These are phyloP conservation scores for Naegleria lovaniensis DNA, from an alignment of 208 protist species.

Conservation along the genomic window DNA sequence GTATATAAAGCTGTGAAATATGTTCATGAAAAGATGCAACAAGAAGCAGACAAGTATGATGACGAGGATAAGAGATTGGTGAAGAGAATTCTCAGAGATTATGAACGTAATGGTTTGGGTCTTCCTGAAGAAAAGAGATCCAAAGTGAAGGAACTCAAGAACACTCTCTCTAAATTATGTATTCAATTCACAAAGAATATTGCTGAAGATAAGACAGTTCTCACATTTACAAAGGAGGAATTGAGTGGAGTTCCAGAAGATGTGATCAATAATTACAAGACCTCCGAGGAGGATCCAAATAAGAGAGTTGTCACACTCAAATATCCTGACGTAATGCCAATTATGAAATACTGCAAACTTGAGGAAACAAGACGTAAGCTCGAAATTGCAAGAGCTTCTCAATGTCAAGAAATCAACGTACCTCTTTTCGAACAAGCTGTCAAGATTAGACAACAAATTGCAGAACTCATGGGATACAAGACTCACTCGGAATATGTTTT, in stretches of 20 bases:
- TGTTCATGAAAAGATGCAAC: not conserved
- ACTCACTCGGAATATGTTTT: constrained; percentile 30
- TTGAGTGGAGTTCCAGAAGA: constrained; percentile 23
- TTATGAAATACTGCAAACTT: constrained; percentile 24
- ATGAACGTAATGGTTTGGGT: constrained; percentile 28
- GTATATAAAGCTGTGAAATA: constrained; percentile 24
- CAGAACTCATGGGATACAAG: constrained; percentile 27
- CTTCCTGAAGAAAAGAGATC: constrained; percentile 12
- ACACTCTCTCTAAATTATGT: constrained; percentile 26
- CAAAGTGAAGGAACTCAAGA: constrained; percentile 6
- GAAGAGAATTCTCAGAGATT: constrained; percentile 32
- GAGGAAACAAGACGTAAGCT: constrained; percentile 32
- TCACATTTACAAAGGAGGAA: constrained; percentile 23
- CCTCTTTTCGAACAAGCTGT: constrained; percentile 19
- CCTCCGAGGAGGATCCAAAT: not conserved
- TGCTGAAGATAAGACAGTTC: constrained; percentile 49
- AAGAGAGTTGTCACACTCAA: constrained; percentile 23
- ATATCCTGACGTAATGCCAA: constrained; percentile 32
- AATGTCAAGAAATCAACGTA: constrained; percentile 18
- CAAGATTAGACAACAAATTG: constrained; percentile 15
- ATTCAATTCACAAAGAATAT: constrained; percentile 51
- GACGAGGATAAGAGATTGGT: constrained; percentile 31
- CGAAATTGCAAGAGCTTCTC: not conserved
- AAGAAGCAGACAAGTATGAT: not conserved
- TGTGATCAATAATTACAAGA: not conserved